Evolutionary conservation across 225 moss, liverwort and hornwort species (phyloP).

Genomic region (Thuidium tamariscinum): DNA sequence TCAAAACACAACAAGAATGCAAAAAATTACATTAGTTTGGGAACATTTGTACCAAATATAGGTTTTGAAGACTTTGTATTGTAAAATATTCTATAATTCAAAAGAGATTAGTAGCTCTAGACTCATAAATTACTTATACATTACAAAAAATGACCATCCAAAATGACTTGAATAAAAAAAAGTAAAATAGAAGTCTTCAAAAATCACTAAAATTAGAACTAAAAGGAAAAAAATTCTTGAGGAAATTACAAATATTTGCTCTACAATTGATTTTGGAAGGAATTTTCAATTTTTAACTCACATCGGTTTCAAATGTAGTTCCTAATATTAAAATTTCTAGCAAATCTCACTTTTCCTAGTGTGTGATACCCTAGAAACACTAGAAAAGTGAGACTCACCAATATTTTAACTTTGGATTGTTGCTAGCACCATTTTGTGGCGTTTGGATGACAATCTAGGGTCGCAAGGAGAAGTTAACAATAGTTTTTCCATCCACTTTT

Average conservation of each 20-base stretch:
- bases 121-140: rapidly evolving
- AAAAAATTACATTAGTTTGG: neutral
- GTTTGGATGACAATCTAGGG: too few species aligned
- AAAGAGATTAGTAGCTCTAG: rapidly evolving
- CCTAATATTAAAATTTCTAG: too few species aligned
- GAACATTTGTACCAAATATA: rapidly evolving
- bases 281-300: neutral
- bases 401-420: too few species aligned
- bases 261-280: too few species aligned
- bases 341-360: too few species aligned
- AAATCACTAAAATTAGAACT: neutral
- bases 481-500: too few species aligned
- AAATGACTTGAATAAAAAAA: rapidly evolving
- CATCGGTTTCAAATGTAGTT: too few species aligned
- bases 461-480: too few species aligned
- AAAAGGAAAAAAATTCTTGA: rapidly evolving
- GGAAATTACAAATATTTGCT: neutral
- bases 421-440: too few species aligned
- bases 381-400: too few species aligned
- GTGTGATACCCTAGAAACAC: too few species aligned
- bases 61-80: neutral
- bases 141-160: rapidly evolving
- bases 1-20: rapidly evolving
- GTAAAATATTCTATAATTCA: neutral
- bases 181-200: neutral